Base-by-base conservation (phyloP, 495 filamentous ascomycete genomes). In the Tirmania nivea region DNA sequence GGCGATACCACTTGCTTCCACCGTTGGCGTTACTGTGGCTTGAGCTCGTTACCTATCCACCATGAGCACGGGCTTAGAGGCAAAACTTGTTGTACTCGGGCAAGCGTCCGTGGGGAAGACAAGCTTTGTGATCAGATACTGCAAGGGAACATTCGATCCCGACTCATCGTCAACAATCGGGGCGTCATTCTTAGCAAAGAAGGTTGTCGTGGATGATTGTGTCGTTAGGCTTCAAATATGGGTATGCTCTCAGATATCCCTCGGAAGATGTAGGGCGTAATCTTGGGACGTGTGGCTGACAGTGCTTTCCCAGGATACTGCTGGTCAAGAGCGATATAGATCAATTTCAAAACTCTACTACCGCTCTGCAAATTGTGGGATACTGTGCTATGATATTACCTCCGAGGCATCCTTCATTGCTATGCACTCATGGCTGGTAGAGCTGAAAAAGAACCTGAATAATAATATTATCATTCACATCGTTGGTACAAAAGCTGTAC, bases 311-410 rank as follows among this genome's bases (percentile, higher is more conserved):
- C 12, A 53, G 49, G 62, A 65, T 53, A 65, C 63, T 57, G 90
- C 89, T 50, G 90, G 90, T 48, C 90, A 95, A 61, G 90, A 97
- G 70, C 78, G 90, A 11, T 97, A 95, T 66, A 81, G 90, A 54
- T 82, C 78, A 25, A 95, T 97, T 54, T 90, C 85, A 11, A 79
- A 85, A 31, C 77, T 95, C 35, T 97, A 97, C 69, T 97, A 97
- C 69, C 78, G 87, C 60, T 86, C 86, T 63, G 90, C 90, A 42
- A 88, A 94, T 65, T 90, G 89, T 21, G 89, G 84, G 57, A 80
- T 97, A 53, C 78, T 97, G 36, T 94, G 84, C 72, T 97, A 97
- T 69, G 81, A 83, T 68, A 92, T 97, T 60, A 92, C 88, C 39
- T 80, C 86, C 65, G 80, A 81, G 49, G 66, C 75, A 49, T 90